These are phyloP conservation scores for Yamadazyma scolyti DNA, from an alignment of 805 yeast genomes.

Conservation along the genomic window DNA sequence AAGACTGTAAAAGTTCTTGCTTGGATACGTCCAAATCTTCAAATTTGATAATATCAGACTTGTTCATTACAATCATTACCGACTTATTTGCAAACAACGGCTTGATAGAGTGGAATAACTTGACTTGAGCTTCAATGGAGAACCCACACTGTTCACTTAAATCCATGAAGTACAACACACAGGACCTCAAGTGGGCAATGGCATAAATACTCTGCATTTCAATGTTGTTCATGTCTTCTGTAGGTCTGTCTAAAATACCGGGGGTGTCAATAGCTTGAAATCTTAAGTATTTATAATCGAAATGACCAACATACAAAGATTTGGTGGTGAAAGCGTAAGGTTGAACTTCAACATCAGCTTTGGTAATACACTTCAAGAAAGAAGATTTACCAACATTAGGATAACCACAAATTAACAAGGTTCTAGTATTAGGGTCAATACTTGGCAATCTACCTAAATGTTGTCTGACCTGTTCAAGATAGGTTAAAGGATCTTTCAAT, in stretches of 20 bases:
- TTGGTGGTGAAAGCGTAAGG: constrained; percentile 99
- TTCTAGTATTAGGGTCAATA: constrained; percentile 98
- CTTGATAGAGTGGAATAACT: constrained; percentile 93
- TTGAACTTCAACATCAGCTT: constrained; percentile 98
- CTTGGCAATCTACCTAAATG: constrained; percentile 97
- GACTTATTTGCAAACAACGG: constrained; percentile 96
- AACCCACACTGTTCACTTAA: constrained; percentile 99
- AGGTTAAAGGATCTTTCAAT: constrained; percentile 87
- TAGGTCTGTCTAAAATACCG: constrained; percentile 97
- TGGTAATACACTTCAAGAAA: constrained; percentile 86
- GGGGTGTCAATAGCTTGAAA: constrained; percentile 99
- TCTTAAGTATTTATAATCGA: constrained; percentile 94
- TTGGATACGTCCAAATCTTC: constrained; percentile 80
- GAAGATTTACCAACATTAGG: constrained; percentile 99
- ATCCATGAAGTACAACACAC: constrained; percentile 97
- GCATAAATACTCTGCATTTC: constrained; percentile 99
- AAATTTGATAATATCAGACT: constrained; percentile 82
- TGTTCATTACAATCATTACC: constrained; percentile 92
- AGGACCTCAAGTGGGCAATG: constrained; percentile 95
- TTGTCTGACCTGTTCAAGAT: constrained; percentile 98
- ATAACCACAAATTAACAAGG: constrained; percentile 95
- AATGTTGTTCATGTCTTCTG: constrained; percentile 99
- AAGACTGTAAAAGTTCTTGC: constrained; percentile 64
- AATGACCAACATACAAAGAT: constrained; percentile 96
- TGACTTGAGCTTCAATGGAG: constrained; percentile 94